Conservation (phyloP, 805 yeast genomes). For the Nakazawaea populi region DNA sequence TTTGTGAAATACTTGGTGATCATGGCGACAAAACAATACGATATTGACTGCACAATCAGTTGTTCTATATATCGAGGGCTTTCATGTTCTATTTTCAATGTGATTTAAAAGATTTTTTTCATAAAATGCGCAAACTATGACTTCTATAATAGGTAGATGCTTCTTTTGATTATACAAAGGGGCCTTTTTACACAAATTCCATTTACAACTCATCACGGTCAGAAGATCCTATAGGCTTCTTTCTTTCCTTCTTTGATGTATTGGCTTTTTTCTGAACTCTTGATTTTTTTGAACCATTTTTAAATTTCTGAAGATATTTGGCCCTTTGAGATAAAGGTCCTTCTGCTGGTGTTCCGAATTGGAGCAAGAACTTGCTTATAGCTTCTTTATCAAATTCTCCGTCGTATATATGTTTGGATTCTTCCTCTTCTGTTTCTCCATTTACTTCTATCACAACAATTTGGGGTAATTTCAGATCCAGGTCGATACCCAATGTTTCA, state of each 20-base stretch:
- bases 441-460: conserved; percentile 17
- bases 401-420: conserved; percentile 14
- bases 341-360: conserved; percentile 26
- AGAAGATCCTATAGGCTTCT: not conserved
- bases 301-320: conserved; percentile 16
- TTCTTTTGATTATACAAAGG: not conserved
- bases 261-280: conserved; percentile 16
- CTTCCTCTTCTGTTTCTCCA: conserved; percentile 5
- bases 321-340: conserved; percentile 26
- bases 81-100: too few species aligned
- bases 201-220: conserved; percentile 1
- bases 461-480: conserved; percentile 17
- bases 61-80: too few species aligned
- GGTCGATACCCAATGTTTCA: conserved; percentile 1
- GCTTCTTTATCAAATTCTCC: conserved; percentile 26
- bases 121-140: not conserved
- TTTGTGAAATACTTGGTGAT: conserved; percentile 85
- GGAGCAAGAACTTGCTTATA: conserved; percentile 25
- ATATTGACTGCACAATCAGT: too few species aligned
- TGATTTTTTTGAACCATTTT: conserved; percentile 10
- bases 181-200: not conserved
- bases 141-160: not conserved
- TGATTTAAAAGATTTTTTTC: not conserved
- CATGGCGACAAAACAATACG: conserved; percentile 35
- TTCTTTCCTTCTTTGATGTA: not conserved